A percentile compares a stretch with the other conserved stretches of the same genome.
Evolutionary conservation across 2,329 filamentous ascomycete genomes (phyloP).

Genomic region (Fusarium udum): DNA sequence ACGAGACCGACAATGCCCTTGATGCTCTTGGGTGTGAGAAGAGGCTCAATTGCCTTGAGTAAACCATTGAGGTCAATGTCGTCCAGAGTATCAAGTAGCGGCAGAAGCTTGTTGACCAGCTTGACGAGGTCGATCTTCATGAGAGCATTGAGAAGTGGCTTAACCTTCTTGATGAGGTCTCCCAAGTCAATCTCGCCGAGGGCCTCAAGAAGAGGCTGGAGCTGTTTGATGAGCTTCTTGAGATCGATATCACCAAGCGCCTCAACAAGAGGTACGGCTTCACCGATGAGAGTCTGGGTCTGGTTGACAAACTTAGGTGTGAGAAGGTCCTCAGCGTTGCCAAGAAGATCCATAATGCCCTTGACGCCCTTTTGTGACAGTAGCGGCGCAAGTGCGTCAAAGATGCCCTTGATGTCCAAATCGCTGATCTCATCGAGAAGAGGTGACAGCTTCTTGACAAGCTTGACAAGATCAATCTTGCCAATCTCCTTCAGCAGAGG

Average conservation of each 20-base stretch:
- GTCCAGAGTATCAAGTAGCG: conserved; percentile 46
- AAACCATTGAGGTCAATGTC: conserved; percentile 49
- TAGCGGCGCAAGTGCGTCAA: conserved; percentile 47
- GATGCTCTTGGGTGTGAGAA: conserved; percentile 48
- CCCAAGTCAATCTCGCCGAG: conserved; percentile 49
- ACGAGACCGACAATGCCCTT: conserved; percentile 50
- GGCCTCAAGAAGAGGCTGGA: conserved; percentile 45
- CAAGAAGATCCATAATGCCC: conserved; percentile 47
- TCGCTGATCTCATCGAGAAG: conserved; percentile 45
- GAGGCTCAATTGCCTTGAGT: conserved; percentile 47
- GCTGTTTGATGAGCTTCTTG: conserved; percentile 44
- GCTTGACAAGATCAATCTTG: conserved; percentile 44
- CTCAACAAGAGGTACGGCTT: conserved; percentile 50
- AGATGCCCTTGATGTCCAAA: conserved; percentile 47
- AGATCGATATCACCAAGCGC: conserved; percentile 50
- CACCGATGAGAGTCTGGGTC: conserved; percentile 46
- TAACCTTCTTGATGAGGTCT: conserved; percentile 44
- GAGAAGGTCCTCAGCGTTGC: conserved; percentile 49
- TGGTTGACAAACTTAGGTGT: conserved; percentile 46
- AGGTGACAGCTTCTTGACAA: conserved; percentile 44
- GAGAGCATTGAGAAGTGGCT: conserved; percentile 45
- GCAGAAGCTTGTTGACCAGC: conserved; percentile 44
- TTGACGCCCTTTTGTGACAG: conserved; percentile 47
- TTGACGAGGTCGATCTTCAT: conserved; percentile 45
- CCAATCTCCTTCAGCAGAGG: conserved; percentile 46